phyloP scores from a whole-genome alignment of 1,284 basidiomycete species.

The Jaminaea rosea region DNA sequence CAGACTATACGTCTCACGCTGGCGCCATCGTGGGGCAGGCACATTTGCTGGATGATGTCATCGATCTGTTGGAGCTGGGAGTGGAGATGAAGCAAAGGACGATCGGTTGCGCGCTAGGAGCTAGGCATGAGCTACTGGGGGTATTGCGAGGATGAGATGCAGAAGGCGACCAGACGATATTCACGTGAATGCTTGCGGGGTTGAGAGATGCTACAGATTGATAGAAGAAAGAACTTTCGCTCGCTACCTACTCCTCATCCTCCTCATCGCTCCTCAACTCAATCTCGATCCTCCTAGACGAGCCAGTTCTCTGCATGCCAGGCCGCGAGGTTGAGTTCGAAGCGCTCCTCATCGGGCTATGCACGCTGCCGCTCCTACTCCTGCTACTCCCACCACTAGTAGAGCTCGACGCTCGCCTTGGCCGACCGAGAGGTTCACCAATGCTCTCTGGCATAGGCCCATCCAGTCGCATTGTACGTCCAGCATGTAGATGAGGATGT shows the following conservation, averaged over 20 bases:
- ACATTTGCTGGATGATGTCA: slow-evolving; percentile 83
- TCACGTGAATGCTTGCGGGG: neutral
- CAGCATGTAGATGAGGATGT: no score
- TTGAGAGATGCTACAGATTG: neutral
- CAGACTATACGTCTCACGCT: slow-evolving; percentile 31
- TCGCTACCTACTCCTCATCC: neutral
- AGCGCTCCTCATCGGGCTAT: no score
- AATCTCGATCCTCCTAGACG: neutral
- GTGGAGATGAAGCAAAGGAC: slow-evolving; percentile 60
- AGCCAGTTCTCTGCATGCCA: no score
- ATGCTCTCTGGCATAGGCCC: neutral
- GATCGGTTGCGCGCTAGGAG: slow-evolving; percentile 71
- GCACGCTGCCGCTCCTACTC: neutral
- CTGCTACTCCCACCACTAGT: neutral
- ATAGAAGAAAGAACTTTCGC: neutral
- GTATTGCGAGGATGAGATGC: slow-evolving; percentile 49
- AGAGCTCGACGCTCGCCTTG: neutral
- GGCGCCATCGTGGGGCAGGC: slow-evolving; percentile 68
- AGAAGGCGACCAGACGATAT: neutral
- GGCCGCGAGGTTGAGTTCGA: no score
- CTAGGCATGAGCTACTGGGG: slow-evolving; percentile 64
- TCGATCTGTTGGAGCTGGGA: slow-evolving; percentile 59
- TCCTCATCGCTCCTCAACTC: neutral
- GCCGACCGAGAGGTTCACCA: neutral
- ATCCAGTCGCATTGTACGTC: neutral